Base-by-base conservation (phyloP, 2,329 filamentous ascomycete genomes). In the Juglanconis oblonga region DNA sequence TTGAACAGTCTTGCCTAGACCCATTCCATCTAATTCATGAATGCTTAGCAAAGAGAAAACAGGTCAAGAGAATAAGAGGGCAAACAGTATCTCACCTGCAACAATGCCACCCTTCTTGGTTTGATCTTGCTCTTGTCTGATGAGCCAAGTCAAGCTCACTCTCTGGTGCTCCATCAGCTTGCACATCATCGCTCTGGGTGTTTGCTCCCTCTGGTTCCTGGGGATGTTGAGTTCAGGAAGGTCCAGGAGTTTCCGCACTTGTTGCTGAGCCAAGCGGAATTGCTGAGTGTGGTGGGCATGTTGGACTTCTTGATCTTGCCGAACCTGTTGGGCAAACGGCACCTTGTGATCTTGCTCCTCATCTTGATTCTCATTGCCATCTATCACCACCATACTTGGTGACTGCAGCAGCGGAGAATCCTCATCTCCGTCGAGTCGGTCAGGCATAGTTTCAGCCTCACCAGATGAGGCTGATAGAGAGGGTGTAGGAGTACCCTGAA, bases 1-100 rank as follows among this genome's bases (percentile, higher is more conserved):
- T 70, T 96, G 90, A 7, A 97, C 80, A 0, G 92, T 97, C 76
- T 96, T 96, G 29, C 92, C 92, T 5, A 97, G 76, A 3, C 92
- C 92, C 92, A 97, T 97, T 67, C 96, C 92, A 71, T 97, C 92
- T 4, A 91, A 13, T 5, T 14, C 2, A 14, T 4, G 13, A n/a
- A 31, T 29, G 44, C 14, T 62, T 14, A 60, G 57, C 14, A 7
- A 35, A 5, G 7, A 24, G 29, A 33, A 13, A 40, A 7, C 6
- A 44, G 14, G 2, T 1, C 5, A 40, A n/a, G 1, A 32, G 6
- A 13, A 24, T 13, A 7, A 11, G 11, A 36, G n/a, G 29, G 17
- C n/a, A 29, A 4, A 31, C 4, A 24, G 10, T 14, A 4, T 52
- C 60, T 29, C 10, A 62, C 60, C 60, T 45, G 60, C 60, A 32